Evolutionary conservation across 768 basidiomycete species (phyloP).

Genomic region (Trametes gibbosa): DNA sequence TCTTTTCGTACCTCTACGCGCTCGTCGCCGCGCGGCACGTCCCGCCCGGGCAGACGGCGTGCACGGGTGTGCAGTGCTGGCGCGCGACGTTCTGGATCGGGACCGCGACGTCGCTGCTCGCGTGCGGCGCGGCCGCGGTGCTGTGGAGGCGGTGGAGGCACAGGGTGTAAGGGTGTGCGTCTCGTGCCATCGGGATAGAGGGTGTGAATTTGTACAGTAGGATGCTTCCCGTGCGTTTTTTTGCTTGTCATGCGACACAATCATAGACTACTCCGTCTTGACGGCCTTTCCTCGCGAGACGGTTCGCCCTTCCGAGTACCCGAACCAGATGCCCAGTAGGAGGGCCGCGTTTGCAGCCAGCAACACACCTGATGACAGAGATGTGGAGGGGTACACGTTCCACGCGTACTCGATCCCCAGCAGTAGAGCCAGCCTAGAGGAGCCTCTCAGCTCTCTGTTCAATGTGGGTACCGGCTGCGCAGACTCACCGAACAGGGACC

Average conservation of each 20-base stretch:
- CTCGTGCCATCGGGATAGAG: not conserved
- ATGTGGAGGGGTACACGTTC: conserved; percentile 84
- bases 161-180: conserved; percentile 32
- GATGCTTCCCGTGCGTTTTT: not conserved
- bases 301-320: conserved; percentile 39
- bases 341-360: conserved; percentile 50
- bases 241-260: not conserved
- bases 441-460: not conserved
- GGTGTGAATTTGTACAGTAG: conserved; percentile 2
- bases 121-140: conserved; percentile 43
- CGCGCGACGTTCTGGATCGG: conserved; percentile 58
- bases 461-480: too few relatives aligned
- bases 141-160: conserved; percentile 68
- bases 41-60: conserved; percentile 39
- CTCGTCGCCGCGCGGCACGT: conserved; percentile 56
- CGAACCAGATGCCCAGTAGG: conserved; percentile 54
- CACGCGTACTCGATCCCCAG: conserved; percentile 77
- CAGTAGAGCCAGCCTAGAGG: conserved; percentile 56
- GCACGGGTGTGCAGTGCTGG: conserved; percentile 65
- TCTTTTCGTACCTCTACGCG: conserved; percentile 80
- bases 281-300: not conserved
- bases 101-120: conserved; percentile 39
- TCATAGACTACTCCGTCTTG: not conserved
- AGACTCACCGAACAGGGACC: conserved; percentile 50
- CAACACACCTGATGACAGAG: conserved; percentile 57